Conservation (phyloP, 2,329 filamentous ascomycete genomes). For the Monosporascus sp. region DNA sequence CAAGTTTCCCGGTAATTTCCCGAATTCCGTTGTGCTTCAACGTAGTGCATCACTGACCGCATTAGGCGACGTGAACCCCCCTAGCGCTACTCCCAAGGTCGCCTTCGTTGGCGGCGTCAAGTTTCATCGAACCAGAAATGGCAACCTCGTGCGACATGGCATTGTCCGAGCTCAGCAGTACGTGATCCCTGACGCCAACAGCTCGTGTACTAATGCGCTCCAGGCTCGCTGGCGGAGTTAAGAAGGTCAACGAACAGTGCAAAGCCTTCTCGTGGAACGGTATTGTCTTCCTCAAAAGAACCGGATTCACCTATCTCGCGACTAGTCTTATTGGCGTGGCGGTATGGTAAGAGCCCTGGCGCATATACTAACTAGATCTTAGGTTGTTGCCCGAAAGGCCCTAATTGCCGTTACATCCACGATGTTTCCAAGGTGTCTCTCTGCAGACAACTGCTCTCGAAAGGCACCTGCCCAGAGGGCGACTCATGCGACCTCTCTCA, state of each 20-base stretch:
- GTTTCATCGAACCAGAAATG: conserved; percentile 81
- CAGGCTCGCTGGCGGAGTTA: conserved; percentile 50
- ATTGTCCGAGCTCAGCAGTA: conserved; percentile 74
- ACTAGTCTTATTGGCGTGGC: conserved; percentile 23
- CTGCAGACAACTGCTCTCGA: conserved; percentile 82
- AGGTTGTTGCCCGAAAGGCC: conserved; percentile 85
- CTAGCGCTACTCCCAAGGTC: conserved; percentile 68
- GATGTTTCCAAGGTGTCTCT: conserved; percentile 82
- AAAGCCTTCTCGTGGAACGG: conserved; percentile 65
- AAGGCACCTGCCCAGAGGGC: conserved; percentile 71
- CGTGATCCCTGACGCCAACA: conserved; percentile 29
- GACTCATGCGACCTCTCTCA: conserved; percentile 87
- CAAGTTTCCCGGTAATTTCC: conserved; percentile 61
- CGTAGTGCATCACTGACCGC: conserved; percentile 13
- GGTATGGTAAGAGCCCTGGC: conserved; percentile 35
- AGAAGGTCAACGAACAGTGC: conserved; percentile 71
- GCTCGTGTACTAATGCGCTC: conserved; percentile 22
- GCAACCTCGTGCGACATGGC: conserved; percentile 76
- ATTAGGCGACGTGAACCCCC: conserved; percentile 53
- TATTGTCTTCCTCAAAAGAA: conserved; percentile 47
- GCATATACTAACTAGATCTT: conserved; percentile 37
- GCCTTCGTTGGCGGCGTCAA: conserved; percentile 69
- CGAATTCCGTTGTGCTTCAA: conserved; percentile 11
- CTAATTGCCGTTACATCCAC: conserved; percentile 74
- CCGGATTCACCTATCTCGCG: conserved; percentile 28